A percentile compares a stretch with the other conserved stretches of the same genome.
Evolutionary conservation across 1,139 yeast genomes (phyloP).

Genomic region (Geotrichum bryndzae): DNA sequence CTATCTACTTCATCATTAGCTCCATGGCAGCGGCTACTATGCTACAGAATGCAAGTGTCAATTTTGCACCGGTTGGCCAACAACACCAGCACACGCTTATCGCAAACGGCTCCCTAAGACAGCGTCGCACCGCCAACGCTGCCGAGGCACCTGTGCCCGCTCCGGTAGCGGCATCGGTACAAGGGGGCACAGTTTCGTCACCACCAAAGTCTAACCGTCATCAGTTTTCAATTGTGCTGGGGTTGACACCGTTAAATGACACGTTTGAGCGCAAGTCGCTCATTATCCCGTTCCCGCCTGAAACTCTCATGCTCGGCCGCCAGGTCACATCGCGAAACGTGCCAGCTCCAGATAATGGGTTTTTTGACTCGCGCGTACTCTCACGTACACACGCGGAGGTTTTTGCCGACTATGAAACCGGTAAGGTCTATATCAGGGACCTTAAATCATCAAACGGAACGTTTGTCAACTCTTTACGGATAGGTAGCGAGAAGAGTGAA

Average conservation of each 20-base stretch:
- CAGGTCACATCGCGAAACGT: slow-evolving; percentile 69
- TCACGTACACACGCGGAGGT: slow-evolving; percentile 92
- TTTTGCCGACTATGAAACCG: slow-evolving; percentile 60
- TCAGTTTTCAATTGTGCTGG: slow-evolving; percentile 47
- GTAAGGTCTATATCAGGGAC: slow-evolving; percentile 73
- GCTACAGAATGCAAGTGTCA: background rate
- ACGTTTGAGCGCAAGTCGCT: slow-evolving; percentile 77
- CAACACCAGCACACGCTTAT: background rate
- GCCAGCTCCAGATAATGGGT: slow-evolving; percentile 81
- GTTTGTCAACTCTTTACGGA: slow-evolving; percentile 69
- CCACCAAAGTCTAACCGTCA: slow-evolving; percentile 22
- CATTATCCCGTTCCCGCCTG: slow-evolving; percentile 75
- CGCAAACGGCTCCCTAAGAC: background rate
- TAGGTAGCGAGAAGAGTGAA: slow-evolving; percentile 44
- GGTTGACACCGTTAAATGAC: slow-evolving; percentile 68
- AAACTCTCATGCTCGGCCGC: slow-evolving; percentile 79
- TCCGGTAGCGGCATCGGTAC: background rate
- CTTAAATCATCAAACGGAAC: slow-evolving; percentile 93
- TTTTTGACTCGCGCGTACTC: slow-evolving; percentile 86
- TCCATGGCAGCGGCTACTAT: background rate
- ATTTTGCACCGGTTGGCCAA: background rate
- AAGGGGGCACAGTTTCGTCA: background rate
- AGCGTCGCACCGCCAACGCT: background rate
- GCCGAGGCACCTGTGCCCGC: slow-evolving; percentile 37
- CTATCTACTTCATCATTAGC: background rate